Conservation (phyloP, 805 yeast species). For the Schizosaccharomyces lindneri region DNA sequence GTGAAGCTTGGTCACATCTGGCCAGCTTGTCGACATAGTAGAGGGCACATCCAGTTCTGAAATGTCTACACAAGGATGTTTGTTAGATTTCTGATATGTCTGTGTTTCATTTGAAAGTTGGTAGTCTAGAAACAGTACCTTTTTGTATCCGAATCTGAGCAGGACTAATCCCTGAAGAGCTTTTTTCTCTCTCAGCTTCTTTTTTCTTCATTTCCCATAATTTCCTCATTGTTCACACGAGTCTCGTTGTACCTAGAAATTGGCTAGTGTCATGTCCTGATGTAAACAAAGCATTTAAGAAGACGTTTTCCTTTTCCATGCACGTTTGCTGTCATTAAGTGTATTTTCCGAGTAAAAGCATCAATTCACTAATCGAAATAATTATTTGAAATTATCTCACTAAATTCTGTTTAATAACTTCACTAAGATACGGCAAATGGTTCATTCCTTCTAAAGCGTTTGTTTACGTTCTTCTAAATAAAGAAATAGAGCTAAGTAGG, state of each 20-base stretch:
- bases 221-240: neutral
- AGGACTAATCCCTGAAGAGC: constrained; percentile 21
- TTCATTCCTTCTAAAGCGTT: too few species aligned
- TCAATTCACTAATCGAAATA: too few species aligned
- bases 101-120: too few species aligned
- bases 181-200: neutral
- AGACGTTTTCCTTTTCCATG: too few species aligned
- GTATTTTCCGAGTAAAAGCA: too few species aligned
- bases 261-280: neutral
- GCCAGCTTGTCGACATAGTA: constrained; percentile 27
- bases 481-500: too few species aligned
- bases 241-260: neutral
- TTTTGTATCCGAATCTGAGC: constrained; percentile 58
- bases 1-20: constrained; percentile 33
- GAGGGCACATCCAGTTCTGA: constrained; percentile 41
- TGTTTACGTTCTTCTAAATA: too few species aligned
- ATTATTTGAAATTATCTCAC: too few species aligned
- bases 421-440: too few species aligned
- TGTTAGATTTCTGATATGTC: constrained; percentile 11
- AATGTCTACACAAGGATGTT: constrained; percentile 18
- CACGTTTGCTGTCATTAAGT: too few species aligned
- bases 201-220: constrained; percentile 2
- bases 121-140: constrained; percentile 6
- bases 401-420: too few species aligned
- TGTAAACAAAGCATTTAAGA: neutral